phyloP scores from a whole-genome alignment of 305 asterid genomes.

The Petunia hybrid region DNA sequence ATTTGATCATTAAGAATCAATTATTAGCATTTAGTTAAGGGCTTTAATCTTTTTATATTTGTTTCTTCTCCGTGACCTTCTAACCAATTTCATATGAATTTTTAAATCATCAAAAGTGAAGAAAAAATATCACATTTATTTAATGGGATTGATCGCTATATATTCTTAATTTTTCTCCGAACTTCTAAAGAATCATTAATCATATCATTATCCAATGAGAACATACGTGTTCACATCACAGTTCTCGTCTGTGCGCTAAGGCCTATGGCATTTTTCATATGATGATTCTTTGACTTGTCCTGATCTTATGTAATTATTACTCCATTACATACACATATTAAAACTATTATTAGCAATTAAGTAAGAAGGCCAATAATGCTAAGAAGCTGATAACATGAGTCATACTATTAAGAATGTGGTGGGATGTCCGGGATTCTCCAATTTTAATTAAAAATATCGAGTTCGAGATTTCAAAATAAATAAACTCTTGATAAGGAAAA shows the following conservation, averaged over 20 bases:
- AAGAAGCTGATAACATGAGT: conserved; percentile 16
- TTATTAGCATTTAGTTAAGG: not conserved
- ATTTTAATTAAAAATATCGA: no score
- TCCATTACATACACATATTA: not conserved
- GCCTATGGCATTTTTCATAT: not conserved
- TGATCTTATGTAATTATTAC: not conserved
- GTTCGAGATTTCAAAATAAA: no score
- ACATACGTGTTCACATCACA: not conserved
- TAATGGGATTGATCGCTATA: not conserved
- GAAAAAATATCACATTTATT: not conserved
- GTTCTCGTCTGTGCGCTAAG: not conserved
- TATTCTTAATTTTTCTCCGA: not conserved
- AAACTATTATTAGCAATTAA: conserved; percentile 14
- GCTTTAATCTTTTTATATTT: not conserved
- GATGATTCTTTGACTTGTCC: conserved; percentile 6
- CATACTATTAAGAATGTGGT: no score
- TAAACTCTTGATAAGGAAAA: no score
- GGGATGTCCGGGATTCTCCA: no score
- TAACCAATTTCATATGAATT: no score
- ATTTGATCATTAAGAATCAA: not conserved
- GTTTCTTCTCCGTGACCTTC: not conserved
- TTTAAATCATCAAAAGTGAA: not conserved
- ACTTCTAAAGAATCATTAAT: not conserved
- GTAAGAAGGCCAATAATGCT: conserved; percentile 10
- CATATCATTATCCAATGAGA: conserved; percentile 13